Evolutionary conservation across 2,329 filamentous ascomycete genomes (phyloP).

Genomic region (Amesomyces nigricolor): DNA sequence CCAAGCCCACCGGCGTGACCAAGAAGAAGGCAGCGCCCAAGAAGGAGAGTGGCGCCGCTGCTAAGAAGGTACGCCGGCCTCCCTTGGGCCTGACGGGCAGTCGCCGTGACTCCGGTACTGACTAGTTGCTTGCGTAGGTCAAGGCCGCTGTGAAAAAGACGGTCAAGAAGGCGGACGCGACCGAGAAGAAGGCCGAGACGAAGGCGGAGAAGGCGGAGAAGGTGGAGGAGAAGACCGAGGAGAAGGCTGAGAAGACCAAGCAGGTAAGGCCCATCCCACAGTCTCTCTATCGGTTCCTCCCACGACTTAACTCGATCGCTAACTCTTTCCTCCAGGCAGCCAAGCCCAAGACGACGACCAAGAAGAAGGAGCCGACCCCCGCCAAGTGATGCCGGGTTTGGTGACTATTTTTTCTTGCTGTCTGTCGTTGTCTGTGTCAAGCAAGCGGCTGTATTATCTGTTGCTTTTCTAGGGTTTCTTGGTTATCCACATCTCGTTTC

Average conservation of each 20-base stretch:
- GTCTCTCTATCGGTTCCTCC: neutral
- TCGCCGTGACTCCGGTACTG: neutral
- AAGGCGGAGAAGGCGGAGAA: slow-evolving; percentile 27
- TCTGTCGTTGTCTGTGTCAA: neutral
- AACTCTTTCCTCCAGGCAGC: slow-evolving; percentile 17
- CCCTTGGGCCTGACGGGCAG: neutral
- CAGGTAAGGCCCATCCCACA: slow-evolving; percentile 12
- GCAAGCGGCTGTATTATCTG: neutral
- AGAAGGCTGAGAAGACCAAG: slow-evolving; percentile 15
- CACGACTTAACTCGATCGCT: neutral
- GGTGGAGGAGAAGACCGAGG: slow-evolving; percentile 23
- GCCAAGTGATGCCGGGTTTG: slow-evolving; percentile 18
- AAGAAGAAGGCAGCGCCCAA: slow-evolving; percentile 36
- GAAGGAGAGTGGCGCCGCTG: slow-evolving; percentile 31
- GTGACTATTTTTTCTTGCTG: neutral
- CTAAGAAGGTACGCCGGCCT: slow-evolving; percentile 28
- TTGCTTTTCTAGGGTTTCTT: neutral
- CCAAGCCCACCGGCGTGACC: slow-evolving; percentile 32
- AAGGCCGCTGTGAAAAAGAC: slow-evolving; percentile 30
- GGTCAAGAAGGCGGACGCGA: slow-evolving; percentile 24
- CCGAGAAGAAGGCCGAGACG: slow-evolving; percentile 25
- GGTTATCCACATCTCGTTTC: neutral
- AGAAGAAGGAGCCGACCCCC: slow-evolving; percentile 29
- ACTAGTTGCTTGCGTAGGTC: slow-evolving; percentile 22
- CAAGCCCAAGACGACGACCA: slow-evolving; percentile 30